Evolutionary conservation across 495 filamentous ascomycete genomes (phyloP).

Genomic region (Lichenothelia convexa): DNA sequence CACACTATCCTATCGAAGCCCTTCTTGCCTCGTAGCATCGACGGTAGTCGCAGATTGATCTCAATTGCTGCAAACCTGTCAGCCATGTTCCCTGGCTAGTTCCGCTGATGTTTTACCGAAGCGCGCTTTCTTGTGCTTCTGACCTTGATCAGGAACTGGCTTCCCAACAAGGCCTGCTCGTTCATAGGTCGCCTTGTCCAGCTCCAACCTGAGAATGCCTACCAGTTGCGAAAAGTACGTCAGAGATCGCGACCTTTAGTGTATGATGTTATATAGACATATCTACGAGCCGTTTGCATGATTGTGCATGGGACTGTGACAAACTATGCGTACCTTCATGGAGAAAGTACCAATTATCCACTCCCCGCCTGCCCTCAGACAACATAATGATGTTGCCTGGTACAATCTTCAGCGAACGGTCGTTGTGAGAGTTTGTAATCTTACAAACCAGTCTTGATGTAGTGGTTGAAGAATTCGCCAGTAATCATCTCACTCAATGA

Average conservation of each 20-base stretch:
- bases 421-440: neutral
- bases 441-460: constrained; percentile 60
- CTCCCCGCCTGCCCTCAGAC: constrained; percentile 63
- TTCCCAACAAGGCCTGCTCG: constrained; percentile 66
- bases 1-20: constrained; percentile 72
- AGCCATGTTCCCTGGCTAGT: neutral
- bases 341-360: constrained; percentile 63
- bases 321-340: constrained; percentile 36
- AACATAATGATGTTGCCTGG: constrained; percentile 79
- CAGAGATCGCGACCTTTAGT: too few relatives aligned
- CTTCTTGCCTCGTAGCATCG: constrained; percentile 82
- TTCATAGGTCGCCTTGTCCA: constrained; percentile 75
- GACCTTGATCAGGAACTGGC: constrained; percentile 37
- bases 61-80: constrained; percentile 43
- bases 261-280: too few relatives aligned
- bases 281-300: too few relatives aligned
- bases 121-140: constrained; percentile 41
- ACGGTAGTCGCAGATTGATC: constrained; percentile 56
- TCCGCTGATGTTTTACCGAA: constrained; percentile 28
- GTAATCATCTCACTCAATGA: constrained; percentile 51
- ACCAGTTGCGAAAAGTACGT: neutral
- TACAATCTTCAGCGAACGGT: neutral
- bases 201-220: constrained; percentile 57
- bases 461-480: constrained; percentile 64
- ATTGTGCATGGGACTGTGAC: neutral